Base-by-base conservation (phyloP, 2,329 filamentous ascomycete species). In the Penicillium sp. region DNA sequence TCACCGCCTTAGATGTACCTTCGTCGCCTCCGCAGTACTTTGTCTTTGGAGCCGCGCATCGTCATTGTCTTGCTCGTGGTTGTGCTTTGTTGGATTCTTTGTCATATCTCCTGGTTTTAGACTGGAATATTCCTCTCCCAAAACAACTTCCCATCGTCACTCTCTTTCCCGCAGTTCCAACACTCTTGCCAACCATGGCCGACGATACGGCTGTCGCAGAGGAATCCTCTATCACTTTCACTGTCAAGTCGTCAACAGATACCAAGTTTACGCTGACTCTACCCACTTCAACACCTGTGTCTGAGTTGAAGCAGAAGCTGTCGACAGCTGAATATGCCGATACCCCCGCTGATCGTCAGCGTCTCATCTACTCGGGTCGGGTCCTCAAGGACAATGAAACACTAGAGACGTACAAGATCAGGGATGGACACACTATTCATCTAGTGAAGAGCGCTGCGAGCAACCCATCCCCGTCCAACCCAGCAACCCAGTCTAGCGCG, bases 381-480 rank as follows among this genome's bases (percentile, higher is more conserved):
- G 90, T 98, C 44, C 80, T 98, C 70, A 98, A 96, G 72, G 92
- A 98, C 63, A 80, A 84, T 42, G 90, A 98, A 55, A 82, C 84
- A 0, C 71, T 98, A 29, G 79, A 75, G 48, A 79, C 79, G 39
- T 93, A 93, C 72, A 96, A 95, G 73, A 89, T 98, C 66, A 95
- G 95, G 74, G 76, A 86, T 49, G 88, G 89, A 48, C 92, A 96
- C 66, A 96, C 90, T 12, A 80, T 98, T 53, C 92, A 98, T 65
- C 77, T 98, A 56, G 92, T 98, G 56, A 95, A 94, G 73, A 93
- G 88, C 61, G 90, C 92, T 30, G 85, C 85, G 44, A 95, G 89
- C 75, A 95, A 93, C 56, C 75, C 52, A 37, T 36, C 74, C 45
- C 73, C 74, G 40, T 75, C 77, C 54, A 74, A 73, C 47, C 73